phyloP scores from a whole-genome alignment of 2,329 filamentous ascomycete species.

The Epichloe baconii region DNA sequence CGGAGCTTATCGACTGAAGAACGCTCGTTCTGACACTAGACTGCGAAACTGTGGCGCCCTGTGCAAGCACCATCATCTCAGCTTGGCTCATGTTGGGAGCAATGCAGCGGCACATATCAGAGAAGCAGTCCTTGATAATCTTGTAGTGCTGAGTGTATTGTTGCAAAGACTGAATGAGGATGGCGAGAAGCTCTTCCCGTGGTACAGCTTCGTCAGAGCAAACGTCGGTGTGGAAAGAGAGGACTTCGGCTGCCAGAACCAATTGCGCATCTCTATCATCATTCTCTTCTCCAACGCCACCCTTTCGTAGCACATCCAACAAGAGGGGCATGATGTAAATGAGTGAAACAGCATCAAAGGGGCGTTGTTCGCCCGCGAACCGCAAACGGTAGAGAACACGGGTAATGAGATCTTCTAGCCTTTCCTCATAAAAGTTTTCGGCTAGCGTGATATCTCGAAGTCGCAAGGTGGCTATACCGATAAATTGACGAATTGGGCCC shows the following conservation, averaged over 20 bases:
- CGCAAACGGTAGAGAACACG: conserved; percentile 81
- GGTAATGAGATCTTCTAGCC: conserved; percentile 73
- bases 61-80: conserved; percentile 66
- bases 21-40: conserved; percentile 70
- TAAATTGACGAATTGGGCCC: conserved; percentile 64
- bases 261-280: conserved; percentile 86
- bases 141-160: conserved; percentile 89
- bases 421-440: conserved; percentile 60
- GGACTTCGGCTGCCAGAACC: conserved; percentile 74
- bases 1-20: conserved; percentile 78
- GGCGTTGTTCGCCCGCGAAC: conserved; percentile 85
- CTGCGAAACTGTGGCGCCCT: conserved; percentile 68
- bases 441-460: conserved; percentile 64
- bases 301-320: conserved; percentile 63
- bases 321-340: conserved; percentile 79
- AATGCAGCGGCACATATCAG: conserved; percentile 73
- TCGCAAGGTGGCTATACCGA: conserved; percentile 77
- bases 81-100: conserved; percentile 62
- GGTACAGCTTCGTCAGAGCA: conserved; percentile 66
- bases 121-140: conserved; percentile 80
- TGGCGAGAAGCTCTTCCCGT: conserved; percentile 56
- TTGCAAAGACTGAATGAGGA: conserved; percentile 73
- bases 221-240: conserved; percentile 76
- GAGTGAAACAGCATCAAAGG: conserved; percentile 77
- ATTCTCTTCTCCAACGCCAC: conserved; percentile 56